Evolutionary conservation across 2,329 filamentous ascomycete genomes (phyloP), one percentile per base, ranked within the genome.

Genomic region (Lasiodiplodia citricola): DNA sequence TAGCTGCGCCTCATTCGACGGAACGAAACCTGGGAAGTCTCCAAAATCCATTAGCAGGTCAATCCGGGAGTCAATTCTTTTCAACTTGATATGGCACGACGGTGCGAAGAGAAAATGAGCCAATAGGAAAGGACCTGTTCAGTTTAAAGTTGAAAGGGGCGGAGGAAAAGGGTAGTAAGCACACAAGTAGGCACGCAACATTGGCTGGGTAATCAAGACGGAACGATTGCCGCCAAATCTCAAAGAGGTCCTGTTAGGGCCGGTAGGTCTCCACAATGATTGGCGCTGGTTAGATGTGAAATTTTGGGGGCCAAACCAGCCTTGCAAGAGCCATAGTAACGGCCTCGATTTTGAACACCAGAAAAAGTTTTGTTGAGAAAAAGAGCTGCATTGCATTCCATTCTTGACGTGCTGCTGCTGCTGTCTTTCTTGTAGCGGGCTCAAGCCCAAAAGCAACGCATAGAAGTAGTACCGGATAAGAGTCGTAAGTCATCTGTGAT

Each of bases 401-500:
- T 35, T 50, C n/a, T 38, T 52, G 18, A 41, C n/a, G 38, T 21
- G 60, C 60, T 3, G 38, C 23, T 25, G 60, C 25, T 64, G 31
- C 47, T 52, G 41, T 31, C 44, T 21, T 52, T 51, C 28, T 35
- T 50, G 18, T 31, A 37, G 28, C 44, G 31, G 51, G 35, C 21
- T 18, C 44, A 47, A 56, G 18, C n/a, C 38, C 51, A 25, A 66
- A 66, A 66, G 63, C 51, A 66, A 52, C 21, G 63, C 35, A 66
- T 21, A 56, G 10, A 44, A 56, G 51, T 35, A 66, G 35, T 55
- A 56, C 51, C 35, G 51, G 63, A 44, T 56, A 66, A 47, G 58
- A 38, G 25, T 66, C 63, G 63, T 66, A 57, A 66, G 51, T 66
- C 63, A 56, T 66, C 52, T 38, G 51, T 41, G 28, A 44, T 35